Evolutionary conservation across 176 grass and related monocot genomes (phyloP), one percentile per base, ranked within the genome.

Genomic region (Dactylis glomerata): DNA sequence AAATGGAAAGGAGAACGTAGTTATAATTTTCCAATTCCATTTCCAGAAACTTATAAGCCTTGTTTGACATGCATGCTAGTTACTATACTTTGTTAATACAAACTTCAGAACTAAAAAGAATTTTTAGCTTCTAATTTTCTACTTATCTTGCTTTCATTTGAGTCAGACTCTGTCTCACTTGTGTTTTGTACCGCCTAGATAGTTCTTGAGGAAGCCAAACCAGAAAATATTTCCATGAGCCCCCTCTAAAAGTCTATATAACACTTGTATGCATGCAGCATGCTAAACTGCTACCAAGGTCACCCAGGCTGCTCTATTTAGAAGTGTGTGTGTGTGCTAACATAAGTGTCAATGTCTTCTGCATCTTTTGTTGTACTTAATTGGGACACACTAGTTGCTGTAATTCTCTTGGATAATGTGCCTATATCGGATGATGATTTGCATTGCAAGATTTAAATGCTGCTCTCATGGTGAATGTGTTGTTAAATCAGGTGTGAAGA

Each of bases 401-500:
- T 79, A 6, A 14, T 75, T n/a, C 10, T 75, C 54, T 82, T 57
- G 7, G 34, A 34, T 64, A 54, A 78, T 78, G 34, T 64, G 41
- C 22, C 34, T 52, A 10, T 64, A 31, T 26, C 41, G 24, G 44
- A 74, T 73, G 58, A 40, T 68, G 67, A 30, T 50, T 22, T 36
- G 16, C 23, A 19, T 26, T 70, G 67, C 62, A 16, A 59, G 26
- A 33, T 66, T 83, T 55, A 37, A 40, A 64, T 70, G 28, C 32
- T 62, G 59, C 8, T 69, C 73, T 57, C n/a, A 83, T 0, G 61
- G 10, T 74, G 24, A 63, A 47, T 81, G 20, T 6, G 12, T 86
- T 71, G 1, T 80, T 70, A 63, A 34, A 78, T 82, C 79, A 99
- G 97, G 83, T 96, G 93, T 34, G 93, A 99, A 86, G 86, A 99